Conservation (phyloP, 2,329 filamentous ascomycete genomes). For the Colletotrichum sp. region DNA sequence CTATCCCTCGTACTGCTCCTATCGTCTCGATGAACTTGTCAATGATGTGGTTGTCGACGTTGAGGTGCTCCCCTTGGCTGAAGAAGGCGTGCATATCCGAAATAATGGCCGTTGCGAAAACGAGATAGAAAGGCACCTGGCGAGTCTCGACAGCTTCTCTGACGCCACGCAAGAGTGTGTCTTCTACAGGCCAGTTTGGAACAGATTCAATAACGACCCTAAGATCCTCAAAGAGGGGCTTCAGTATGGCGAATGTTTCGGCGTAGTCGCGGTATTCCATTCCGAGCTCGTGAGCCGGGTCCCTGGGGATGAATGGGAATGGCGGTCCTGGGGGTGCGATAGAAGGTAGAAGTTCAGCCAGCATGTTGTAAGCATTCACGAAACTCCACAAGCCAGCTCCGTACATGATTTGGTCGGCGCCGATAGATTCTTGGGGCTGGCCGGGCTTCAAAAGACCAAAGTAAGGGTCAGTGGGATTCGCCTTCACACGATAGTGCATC, state of each 20-base stretch:
- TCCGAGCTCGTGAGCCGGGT: neutral
- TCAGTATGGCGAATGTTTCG: neutral
- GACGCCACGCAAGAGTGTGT: conserved; percentile 42
- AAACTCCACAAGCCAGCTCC: neutral
- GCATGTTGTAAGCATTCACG: neutral
- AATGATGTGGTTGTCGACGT: conserved; percentile 31
- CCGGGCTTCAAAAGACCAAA: neutral
- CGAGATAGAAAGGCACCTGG: conserved; percentile 37
- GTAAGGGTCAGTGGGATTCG: neutral
- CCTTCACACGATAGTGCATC: neutral
- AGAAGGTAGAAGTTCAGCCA: neutral
- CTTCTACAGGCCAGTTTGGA: conserved; percentile 32
- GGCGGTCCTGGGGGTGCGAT: neutral
- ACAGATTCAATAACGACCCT: conserved; percentile 22
- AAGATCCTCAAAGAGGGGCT: neutral
- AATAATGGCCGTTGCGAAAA: conserved; percentile 45
- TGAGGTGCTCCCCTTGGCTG: neutral
- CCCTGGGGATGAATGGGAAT: neutral
- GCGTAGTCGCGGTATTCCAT: neutral
- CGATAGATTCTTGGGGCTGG: neutral
- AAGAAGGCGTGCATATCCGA: conserved; percentile 37
- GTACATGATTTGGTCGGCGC: neutral
- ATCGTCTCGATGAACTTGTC: neutral
- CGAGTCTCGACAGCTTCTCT: conserved; percentile 32
- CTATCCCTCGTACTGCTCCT: neutral